Percentiles rank a stretch among this genome's conserved stretches.
Evolutionary conservation across 257 asterid species (phyloP).

Genomic region (Ehretia macrophylla): DNA sequence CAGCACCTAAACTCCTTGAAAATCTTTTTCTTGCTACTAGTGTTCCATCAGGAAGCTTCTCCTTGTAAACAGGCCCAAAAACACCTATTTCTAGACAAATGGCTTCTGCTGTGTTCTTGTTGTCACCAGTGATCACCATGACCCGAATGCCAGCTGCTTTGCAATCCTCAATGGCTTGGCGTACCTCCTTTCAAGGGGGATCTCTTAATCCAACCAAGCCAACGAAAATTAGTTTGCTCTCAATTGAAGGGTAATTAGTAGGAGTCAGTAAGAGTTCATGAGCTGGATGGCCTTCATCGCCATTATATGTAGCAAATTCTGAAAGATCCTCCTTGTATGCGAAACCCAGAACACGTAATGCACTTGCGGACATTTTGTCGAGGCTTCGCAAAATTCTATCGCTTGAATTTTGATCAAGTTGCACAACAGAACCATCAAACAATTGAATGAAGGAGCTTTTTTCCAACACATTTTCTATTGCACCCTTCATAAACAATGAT

Average conservation of each 20-base stretch:
- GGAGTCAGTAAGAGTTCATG: conserved; percentile 81
- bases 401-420: conserved; percentile 50
- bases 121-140: conserved; percentile 97
- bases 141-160: conserved; percentile 96
- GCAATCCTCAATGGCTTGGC: conserved; percentile 90
- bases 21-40: too few species aligned
- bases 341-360: conserved; percentile 89
- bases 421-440: conserved; percentile 69
- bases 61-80: conserved; percentile 70
- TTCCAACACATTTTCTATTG: conserved; percentile 89
- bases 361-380: conserved; percentile 72
- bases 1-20: too few species aligned
- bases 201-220: conserved; percentile 96
- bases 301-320: conserved; percentile 69
- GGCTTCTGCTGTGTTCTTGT: conserved; percentile 95
- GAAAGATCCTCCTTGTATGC: conserved; percentile 75
- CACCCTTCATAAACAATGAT: conserved; percentile 92
- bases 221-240: conserved; percentile 76
- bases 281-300: conserved; percentile 96
- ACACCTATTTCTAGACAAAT: conserved; percentile 95
- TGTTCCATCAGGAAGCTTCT: too few species aligned
- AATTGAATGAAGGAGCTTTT: conserved; percentile 83
- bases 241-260: conserved; percentile 75
- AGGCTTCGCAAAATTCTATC: conserved; percentile 59
- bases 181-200: conserved; percentile 97